phyloP scores from a whole-genome alignment of 768 basidiomycete genomes.

The Amanita subjunquillea region DNA sequence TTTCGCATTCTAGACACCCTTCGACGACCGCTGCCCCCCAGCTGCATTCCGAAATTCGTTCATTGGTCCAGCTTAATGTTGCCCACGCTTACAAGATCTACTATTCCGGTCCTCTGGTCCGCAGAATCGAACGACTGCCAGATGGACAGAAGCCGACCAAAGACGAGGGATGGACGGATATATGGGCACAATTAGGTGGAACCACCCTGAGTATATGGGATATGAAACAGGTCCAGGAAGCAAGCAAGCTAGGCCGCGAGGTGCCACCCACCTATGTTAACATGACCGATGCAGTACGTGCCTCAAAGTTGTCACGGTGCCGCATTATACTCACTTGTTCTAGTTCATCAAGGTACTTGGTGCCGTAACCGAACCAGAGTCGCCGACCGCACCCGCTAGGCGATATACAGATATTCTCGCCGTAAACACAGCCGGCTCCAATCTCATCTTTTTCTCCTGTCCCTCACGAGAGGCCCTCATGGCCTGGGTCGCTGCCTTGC shows the following conservation, averaged over 20 bases:
- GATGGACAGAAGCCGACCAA: constrained; percentile 62
- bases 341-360: constrained; percentile 78
- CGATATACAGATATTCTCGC: constrained; percentile 75
- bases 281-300: constrained; percentile 76
- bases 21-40: constrained; percentile 17
- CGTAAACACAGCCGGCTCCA: constrained; percentile 89
- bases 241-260: constrained; percentile 67
- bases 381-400: constrained; percentile 35
- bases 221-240: constrained; percentile 81
- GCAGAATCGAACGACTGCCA: constrained; percentile 65
- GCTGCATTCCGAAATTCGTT: constrained; percentile 76
- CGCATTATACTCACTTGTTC: constrained; percentile 1
- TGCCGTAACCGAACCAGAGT: constrained; percentile 55
- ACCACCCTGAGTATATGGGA: constrained; percentile 89
- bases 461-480: constrained; percentile 57
- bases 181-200: constrained; percentile 87
- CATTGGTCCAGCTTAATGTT: constrained; percentile 61
- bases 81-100: constrained; percentile 82
- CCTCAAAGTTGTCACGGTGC: not conserved
- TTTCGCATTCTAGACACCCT: not conserved
- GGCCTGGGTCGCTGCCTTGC: constrained; percentile 88
- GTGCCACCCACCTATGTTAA: constrained; percentile 85
- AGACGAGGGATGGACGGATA: constrained; percentile 74
- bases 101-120: constrained; percentile 76
- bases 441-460: constrained; percentile 83